Evolutionary conservation across 2,329 filamentous ascomycete species (phyloP).

Genomic region (Harringtonia aguacate): DNA sequence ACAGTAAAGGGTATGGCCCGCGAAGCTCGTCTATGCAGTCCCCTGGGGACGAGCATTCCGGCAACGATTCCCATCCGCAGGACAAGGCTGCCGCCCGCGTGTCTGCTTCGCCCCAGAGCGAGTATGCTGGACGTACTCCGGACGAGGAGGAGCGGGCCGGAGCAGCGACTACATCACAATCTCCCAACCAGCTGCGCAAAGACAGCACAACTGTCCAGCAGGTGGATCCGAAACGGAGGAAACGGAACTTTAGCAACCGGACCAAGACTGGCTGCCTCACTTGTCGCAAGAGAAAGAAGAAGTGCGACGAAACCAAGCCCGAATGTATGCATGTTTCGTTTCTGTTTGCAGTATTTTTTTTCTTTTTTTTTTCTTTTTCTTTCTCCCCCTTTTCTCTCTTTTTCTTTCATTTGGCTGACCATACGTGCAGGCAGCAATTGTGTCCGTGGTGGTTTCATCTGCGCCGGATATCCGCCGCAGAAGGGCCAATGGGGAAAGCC

Average conservation of each 20-base stretch:
- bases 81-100: slow-evolving; percentile 11
- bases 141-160: slow-evolving; percentile 39
- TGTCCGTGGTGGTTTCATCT: slow-evolving; percentile 78
- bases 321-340: slow-evolving; percentile 54
- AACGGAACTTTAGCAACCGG: slow-evolving; percentile 82
- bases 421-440: slow-evolving; percentile 71
- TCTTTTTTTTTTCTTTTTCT: slow-evolving; percentile 1
- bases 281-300: slow-evolving; percentile 88
- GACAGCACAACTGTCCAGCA: slow-evolving; percentile 32
- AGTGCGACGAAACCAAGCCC: slow-evolving; percentile 90
- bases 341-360: not conserved
- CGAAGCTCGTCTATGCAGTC: slow-evolving; percentile 32
- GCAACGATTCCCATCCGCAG: slow-evolving; percentile 23
- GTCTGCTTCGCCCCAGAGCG: slow-evolving; percentile 33
- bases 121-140: slow-evolving; percentile 42
- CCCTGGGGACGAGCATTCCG: slow-evolving; percentile 34
- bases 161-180: slow-evolving; percentile 32
- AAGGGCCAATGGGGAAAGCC: slow-evolving; percentile 71
- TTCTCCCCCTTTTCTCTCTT: slow-evolving; percentile 2
- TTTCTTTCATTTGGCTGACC: slow-evolving; percentile 5
- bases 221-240: slow-evolving; percentile 57
- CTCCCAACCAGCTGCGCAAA: slow-evolving; percentile 32
- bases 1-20: slow-evolving; percentile 31
- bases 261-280: slow-evolving; percentile 95
- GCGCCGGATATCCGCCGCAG: slow-evolving; percentile 80